Base-by-base conservation (phyloP, 2,329 filamentous ascomycete genomes). In the Alternaria hordeiaustralica region DNA sequence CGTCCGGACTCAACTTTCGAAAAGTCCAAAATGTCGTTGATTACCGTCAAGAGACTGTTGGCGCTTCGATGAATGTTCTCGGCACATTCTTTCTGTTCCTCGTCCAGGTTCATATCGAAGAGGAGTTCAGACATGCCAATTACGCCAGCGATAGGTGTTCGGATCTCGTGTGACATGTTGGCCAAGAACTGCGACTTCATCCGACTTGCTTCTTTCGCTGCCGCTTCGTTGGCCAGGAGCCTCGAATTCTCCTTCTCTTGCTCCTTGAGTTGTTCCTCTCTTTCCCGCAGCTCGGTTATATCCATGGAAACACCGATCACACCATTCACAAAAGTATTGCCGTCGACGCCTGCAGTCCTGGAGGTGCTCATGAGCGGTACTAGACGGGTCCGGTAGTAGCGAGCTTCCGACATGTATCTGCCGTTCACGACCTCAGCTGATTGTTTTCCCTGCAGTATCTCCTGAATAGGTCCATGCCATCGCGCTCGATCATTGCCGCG, bases 11-110 rank as follows among this genome's bases (percentile, higher is more conserved):
- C 92, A 2, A 93, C 90, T 78, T 96, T 96, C 5, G 92, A 96
- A 76, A 96, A 94, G 79, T 96, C 93, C 2, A 97, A 83, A 59
- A 96, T 96, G 72, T 97, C 93, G 73, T 97, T 96, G 79, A 97
- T 96, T 44, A 97, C 91, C 0, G 92, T 95, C 20, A 97, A 83
- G 3, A 97, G 82, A 2, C 92, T 93, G 67, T 95, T 94, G 0
- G 91, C 92, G 6, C 91, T 94, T 55, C 90, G 86, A 71, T 92
- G 89, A 7, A 95, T 92, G 65, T 93, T 93, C 68, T 93, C 90
- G 3, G 91, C 89, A 65, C 89, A 92, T 60, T 94, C 91, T 61
- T 86, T 85, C 72, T 93, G 90, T 69, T 94, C 91, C n/a, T 86
- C 84, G 57, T 89, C 85, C 23, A 94, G 79, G 15, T 87, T 80